Conservation (phyloP, 768 basidiomycete species). For the Rhizopogon vinicolor region DNA sequence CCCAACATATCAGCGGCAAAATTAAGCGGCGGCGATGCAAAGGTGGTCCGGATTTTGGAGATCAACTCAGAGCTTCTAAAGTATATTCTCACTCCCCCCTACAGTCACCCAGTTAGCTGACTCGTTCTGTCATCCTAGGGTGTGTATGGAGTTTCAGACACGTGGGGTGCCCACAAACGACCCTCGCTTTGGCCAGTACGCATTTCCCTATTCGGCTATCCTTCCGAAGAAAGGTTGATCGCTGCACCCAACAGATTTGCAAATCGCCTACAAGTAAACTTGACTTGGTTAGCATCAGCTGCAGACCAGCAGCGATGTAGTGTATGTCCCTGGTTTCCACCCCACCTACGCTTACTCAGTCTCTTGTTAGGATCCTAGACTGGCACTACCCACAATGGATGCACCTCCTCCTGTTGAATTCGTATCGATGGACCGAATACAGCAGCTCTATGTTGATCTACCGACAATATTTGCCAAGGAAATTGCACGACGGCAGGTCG, state of each 20-base stretch:
- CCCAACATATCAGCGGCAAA: slow-evolving; percentile 14
- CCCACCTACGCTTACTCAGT: background rate
- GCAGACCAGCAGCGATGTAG: slow-evolving; percentile 50
- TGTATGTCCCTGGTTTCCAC: slow-evolving; percentile 30
- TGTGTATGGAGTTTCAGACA: slow-evolving; percentile 56
- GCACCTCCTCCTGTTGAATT: slow-evolving; percentile 49
- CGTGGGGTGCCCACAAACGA: slow-evolving; percentile 46
- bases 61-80: slow-evolving; percentile 67
- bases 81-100: slow-evolving; percentile 33
- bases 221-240: slow-evolving; percentile 2
- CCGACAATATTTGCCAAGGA: slow-evolving; percentile 61
- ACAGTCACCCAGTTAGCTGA: slow-evolving; percentile 3
- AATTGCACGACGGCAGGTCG: slow-evolving; percentile 39
- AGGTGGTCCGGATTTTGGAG: slow-evolving; percentile 58
- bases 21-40: slow-evolving; percentile 31
- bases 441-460: slow-evolving; percentile 58
- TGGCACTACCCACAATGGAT: slow-evolving; percentile 54
- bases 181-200: slow-evolving; percentile 54
- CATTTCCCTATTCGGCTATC: slow-evolving; percentile 8
- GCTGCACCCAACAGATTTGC: slow-evolving; percentile 44
- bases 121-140: slow-evolving; percentile 31
- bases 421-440: slow-evolving; percentile 53
- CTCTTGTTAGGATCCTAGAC: slow-evolving; percentile 26
- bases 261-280: slow-evolving; percentile 60
- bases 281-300: slow-evolving; percentile 66